Percentiles rank a stretch among this genome's conserved stretches.
Evolutionary conservation across 2,329 filamentous ascomycete genomes (phyloP).

Genomic region (Clarireedia paspali): DNA sequence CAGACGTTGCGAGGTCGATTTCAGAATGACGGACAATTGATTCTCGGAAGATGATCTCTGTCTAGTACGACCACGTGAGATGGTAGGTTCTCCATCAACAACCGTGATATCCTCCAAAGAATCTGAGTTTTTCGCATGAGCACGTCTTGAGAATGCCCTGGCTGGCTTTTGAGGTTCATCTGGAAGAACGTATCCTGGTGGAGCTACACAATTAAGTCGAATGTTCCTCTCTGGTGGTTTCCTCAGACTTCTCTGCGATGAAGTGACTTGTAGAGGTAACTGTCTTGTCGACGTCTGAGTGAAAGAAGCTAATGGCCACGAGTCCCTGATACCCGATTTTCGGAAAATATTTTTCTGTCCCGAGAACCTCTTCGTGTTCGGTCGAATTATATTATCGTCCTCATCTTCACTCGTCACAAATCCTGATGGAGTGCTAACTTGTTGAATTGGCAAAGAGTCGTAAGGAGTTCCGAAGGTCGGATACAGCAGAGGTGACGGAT

Average conservation of each 20-base stretch:
- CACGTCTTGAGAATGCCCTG: conserved; percentile 9
- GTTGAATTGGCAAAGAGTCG: not conserved
- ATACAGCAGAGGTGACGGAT: not conserved
- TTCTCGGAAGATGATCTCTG: not conserved
- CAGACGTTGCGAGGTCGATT: conserved; percentile 11
- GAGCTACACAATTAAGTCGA: conserved; percentile 18
- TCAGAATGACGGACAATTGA: conserved; percentile 7
- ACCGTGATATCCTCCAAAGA: conserved; percentile 2
- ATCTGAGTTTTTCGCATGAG: conserved; percentile 1
- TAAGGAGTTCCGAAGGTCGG: not conserved
- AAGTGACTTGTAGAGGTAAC: conserved; percentile 7
- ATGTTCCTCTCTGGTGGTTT: conserved; percentile 13
- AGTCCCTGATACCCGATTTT: conserved; percentile 20
- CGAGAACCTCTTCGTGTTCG: conserved; percentile 10
- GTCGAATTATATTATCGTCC: conserved; percentile 3
- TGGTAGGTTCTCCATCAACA: not conserved
- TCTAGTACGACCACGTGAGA: not conserved
- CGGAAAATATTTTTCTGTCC: conserved; percentile 13
- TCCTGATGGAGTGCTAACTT: not conserved
- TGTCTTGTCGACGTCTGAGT: conserved; percentile 9
- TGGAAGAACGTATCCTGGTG: conserved; percentile 21
- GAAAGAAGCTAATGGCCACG: conserved; percentile 22
- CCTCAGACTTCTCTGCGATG: not conserved
- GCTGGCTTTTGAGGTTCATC: conserved; percentile 15
- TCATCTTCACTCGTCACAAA: conserved; percentile 4